A percentile compares a stretch with the other conserved stretches of the same genome.
These are phyloP conservation scores for Cutaneotrichosporon sp. DNA, from an alignment of 1,284 basidiomycete species.

Conservation along the genomic window DNA sequence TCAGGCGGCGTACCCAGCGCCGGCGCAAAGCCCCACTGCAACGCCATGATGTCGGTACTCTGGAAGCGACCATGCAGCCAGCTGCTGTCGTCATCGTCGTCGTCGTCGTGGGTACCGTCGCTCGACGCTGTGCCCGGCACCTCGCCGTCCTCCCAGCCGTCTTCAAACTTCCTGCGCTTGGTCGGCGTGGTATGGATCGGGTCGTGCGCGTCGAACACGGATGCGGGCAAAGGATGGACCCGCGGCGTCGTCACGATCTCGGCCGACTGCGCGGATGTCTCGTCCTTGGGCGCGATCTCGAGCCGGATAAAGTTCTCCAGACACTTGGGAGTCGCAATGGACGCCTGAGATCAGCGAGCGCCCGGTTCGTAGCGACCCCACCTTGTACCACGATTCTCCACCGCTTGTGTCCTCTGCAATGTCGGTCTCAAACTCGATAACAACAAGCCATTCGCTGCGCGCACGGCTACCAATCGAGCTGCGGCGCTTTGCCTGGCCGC, in stretches of 20 bases:
- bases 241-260: conserved; percentile 36
- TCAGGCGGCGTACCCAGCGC: conserved; percentile 15
- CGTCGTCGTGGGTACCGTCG: conserved; percentile 18
- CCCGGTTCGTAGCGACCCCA: conserved; percentile 3
- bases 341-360: neutral
- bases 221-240: conserved; percentile 25
- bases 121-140: conserved; percentile 22
- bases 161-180: conserved; percentile 14
- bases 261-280: conserved; percentile 18
- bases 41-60: conserved; percentile 30
- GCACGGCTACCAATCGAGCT: conserved; percentile 1
- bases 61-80: conserved; percentile 42
- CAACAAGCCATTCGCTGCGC: conserved; percentile 36
- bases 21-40: conserved; percentile 34
- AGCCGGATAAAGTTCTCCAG: conserved; percentile 39
- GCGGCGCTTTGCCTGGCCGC: neutral
- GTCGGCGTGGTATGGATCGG: neutral
- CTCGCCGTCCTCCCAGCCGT: conserved; percentile 39
- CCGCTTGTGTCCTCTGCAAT: conserved; percentile 18
- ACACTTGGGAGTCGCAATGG: conserved; percentile 33
- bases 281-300: conserved; percentile 23
- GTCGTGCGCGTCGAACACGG: conserved; percentile 15
- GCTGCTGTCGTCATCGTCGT: conserved; percentile 20
- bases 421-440: conserved; percentile 33
- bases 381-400: conserved; percentile 21